Evolutionary conservation across 2,329 filamentous ascomycete species (phyloP).

Genomic region (Onygenales sp.): DNA sequence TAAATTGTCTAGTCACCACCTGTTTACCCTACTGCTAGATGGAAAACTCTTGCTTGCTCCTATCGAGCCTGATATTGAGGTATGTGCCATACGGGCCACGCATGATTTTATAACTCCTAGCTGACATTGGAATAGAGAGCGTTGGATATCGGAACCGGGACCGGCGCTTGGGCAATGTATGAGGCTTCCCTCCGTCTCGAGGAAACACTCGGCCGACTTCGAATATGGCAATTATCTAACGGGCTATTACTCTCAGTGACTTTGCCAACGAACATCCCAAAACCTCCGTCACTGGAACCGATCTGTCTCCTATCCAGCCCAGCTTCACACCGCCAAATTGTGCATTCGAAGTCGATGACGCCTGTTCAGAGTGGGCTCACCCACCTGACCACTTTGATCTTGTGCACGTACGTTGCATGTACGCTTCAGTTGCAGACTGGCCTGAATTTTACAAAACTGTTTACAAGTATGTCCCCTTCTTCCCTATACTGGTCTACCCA

Average conservation of each 20-base stretch:
- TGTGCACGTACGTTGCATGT: constrained; percentile 10
- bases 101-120: too few relatives aligned
- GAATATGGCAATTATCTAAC: background rate
- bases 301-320: constrained; percentile 37
- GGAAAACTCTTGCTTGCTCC: background rate
- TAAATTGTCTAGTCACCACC: background rate
- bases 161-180: constrained; percentile 48
- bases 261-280: constrained; percentile 17
- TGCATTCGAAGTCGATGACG: constrained; percentile 12
- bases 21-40: background rate
- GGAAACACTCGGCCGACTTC: background rate
- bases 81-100: background rate
- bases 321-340: constrained; percentile 19
- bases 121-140: background rate
- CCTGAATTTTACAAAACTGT: constrained; percentile 15
- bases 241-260: background rate
- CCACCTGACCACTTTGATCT: constrained; percentile 30
- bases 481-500: too few relatives aligned
- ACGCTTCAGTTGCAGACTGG: constrained; percentile 15
- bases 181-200: background rate
- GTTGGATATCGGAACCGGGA: constrained; percentile 41
- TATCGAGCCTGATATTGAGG: background rate
- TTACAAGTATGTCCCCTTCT: background rate
- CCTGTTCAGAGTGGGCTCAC: constrained; percentile 40
- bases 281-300: constrained; percentile 32